Conservation (phyloP, 2,329 filamentous ascomycete genomes). For the Ophiognomonia clavigignenti-juglandacearum region DNA sequence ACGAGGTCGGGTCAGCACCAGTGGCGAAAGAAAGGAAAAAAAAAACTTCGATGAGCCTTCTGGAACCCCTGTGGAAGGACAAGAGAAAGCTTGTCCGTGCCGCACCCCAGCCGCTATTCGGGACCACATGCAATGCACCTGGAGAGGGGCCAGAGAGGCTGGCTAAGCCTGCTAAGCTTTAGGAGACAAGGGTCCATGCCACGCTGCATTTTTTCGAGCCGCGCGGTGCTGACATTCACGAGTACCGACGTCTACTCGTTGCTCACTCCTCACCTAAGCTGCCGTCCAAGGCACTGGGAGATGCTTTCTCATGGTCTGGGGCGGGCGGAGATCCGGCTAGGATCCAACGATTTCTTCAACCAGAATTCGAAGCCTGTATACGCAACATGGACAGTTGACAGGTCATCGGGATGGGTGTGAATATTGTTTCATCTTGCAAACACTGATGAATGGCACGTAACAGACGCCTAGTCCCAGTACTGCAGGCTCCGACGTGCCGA, state of each 20-base stretch:
- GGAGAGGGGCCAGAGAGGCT: too few species aligned
- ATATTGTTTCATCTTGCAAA: not conserved
- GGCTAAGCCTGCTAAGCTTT: too few species aligned
- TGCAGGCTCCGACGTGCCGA: constrained; percentile 7
- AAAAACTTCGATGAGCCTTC: constrained; percentile 8
- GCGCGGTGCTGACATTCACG: not conserved
- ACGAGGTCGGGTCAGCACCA: constrained; percentile 8
- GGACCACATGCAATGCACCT: not conserved
- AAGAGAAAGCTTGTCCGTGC: not conserved
- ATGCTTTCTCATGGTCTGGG: too few species aligned
- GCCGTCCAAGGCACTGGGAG: too few species aligned
- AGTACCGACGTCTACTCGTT: not conserved
- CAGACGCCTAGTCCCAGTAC: not conserved
- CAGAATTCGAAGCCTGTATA: too few species aligned
- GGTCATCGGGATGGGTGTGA: not conserved
- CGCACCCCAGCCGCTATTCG: not conserved
- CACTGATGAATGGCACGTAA: not conserved
- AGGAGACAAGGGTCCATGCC: not conserved
- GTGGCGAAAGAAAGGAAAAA: constrained; percentile 17
- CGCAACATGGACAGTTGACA: too few species aligned
- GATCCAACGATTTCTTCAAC: not conserved
- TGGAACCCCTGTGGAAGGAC: constrained; percentile 12
- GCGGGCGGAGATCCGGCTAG: not conserved
- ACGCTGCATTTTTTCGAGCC: not conserved
- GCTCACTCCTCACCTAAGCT: too few species aligned